Conservation (phyloP, 106 monocot species). For the Cymbidium sinense region DNA sequence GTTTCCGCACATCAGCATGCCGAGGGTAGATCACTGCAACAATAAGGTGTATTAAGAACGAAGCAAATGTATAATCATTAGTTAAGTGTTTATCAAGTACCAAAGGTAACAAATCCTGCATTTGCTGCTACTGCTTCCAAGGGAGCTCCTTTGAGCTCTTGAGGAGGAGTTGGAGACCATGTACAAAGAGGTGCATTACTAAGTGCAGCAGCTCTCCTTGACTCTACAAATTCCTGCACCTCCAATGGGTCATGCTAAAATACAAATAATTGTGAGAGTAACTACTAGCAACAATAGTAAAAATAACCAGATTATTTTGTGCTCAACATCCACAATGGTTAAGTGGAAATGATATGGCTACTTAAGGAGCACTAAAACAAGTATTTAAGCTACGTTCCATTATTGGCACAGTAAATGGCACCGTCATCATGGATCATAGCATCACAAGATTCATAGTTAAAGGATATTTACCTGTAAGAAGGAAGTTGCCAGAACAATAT, state of each 20-base stretch:
- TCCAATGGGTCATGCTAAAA: background rate
- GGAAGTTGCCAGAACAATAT: slow-evolving; percentile 81
- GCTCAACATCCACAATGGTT: background rate
- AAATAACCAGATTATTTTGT: background rate
- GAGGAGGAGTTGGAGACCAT: slow-evolving; percentile 77
- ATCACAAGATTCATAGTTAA: background rate
- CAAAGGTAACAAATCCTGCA: slow-evolving; percentile 96
- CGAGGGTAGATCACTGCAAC: slow-evolving; percentile 70
- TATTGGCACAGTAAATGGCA: background rate
- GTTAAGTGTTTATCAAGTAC: slow-evolving; percentile 29
- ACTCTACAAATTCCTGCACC: slow-evolving; percentile 84
- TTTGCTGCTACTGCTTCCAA: slow-evolving; percentile 61
- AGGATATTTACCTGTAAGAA: slow-evolving; percentile 73
- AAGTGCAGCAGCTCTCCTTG: slow-evolving; percentile 68
- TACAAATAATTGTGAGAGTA: slow-evolving; percentile 2
- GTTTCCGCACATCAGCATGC: slow-evolving; percentile 70
- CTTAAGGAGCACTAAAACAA: background rate
- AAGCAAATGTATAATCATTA: background rate
- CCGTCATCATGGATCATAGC: background rate
- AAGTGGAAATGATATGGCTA: background rate
- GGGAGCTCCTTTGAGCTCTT: slow-evolving; percentile 70
- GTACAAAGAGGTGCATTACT: slow-evolving; percentile 85
- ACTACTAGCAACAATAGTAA: background rate
- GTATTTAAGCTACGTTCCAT: background rate
- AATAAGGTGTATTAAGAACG: background rate